A percentile compares a stretch with the other conserved stretches of the same genome.
Evolutionary conservation across 441 rosid species (phyloP).

Genomic region (Codiaeum variegatum): DNA sequence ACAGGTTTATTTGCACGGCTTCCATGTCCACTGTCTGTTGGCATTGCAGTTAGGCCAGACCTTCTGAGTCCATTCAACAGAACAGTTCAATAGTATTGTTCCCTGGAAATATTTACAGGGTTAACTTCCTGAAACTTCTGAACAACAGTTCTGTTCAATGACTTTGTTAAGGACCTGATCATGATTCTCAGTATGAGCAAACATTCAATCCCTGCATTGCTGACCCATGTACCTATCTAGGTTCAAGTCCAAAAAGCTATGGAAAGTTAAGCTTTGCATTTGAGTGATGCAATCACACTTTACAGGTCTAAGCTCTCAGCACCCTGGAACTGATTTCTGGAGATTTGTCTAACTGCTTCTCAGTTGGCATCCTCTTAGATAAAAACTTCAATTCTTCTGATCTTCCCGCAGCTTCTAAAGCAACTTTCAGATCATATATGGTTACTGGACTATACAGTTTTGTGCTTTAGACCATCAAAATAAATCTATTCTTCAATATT

Average conservation of each 20-base stretch:
- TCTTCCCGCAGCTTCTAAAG: slow-evolving; percentile 51
- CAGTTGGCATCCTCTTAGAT: slow-evolving; percentile 48
- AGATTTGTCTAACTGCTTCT: slow-evolving; percentile 14
- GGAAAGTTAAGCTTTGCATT: neutral
- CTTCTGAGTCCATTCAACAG: neutral
- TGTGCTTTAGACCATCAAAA: too few relatives aligned
- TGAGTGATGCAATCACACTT: neutral
- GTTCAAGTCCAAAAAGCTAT: neutral
- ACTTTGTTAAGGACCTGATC: neutral
- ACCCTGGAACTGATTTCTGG: slow-evolving; percentile 6
- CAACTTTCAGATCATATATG: slow-evolving; percentile 44
- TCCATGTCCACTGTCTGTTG: neutral
- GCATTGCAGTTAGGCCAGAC: neutral
- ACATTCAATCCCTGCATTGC: neutral
- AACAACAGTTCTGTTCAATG: slow-evolving; percentile 3
- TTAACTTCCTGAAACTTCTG: neutral
- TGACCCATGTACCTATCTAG: neutral
- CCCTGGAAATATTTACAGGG: neutral
- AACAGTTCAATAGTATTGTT: neutral
- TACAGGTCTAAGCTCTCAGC: neutral
- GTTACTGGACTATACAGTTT: too few relatives aligned
- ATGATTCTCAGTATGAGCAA: neutral
- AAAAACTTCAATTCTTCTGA: slow-evolving; percentile 56
- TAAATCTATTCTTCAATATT: too few relatives aligned
- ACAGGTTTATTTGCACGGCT: neutral